Percentiles rank a stretch among this genome's conserved stretches.
Evolutionary conservation across 495 filamentous ascomycete genomes (phyloP).

Genomic region (Neurospora sp.): DNA sequence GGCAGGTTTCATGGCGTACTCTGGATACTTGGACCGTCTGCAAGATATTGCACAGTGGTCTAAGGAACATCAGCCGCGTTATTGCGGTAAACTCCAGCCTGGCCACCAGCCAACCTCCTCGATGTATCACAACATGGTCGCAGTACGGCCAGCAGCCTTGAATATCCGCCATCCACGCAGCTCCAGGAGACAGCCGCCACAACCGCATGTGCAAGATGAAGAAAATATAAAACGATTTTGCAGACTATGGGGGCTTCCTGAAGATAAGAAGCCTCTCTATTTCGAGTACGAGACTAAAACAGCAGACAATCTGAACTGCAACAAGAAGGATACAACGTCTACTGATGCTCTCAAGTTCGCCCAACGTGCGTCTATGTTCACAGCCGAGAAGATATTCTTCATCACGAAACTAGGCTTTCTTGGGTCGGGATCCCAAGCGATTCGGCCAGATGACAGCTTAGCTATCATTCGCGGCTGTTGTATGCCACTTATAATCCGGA

Average conservation of each 20-base stretch:
- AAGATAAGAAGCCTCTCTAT: not conserved
- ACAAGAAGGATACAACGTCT: too few relatives aligned
- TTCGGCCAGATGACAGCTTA: not conserved
- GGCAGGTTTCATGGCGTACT: not conserved
- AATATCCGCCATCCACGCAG: not conserved
- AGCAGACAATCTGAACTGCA: too few relatives aligned
- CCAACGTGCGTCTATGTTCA: not conserved
- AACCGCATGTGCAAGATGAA: not conserved
- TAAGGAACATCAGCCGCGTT: not conserved
- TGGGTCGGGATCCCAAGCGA: not conserved
- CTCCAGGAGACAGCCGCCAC: not conserved
- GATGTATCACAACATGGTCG: too few relatives aligned
- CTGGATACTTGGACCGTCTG: not conserved
- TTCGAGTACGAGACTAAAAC: not conserved
- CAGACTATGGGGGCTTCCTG: not conserved
- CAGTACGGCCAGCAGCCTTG: not conserved
- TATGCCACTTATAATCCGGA: not conserved
- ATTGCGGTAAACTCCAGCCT: too few relatives aligned
- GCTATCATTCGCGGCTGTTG: not conserved
- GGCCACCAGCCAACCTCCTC: too few relatives aligned
- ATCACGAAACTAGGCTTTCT: not conserved
- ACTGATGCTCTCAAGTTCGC: not conserved
- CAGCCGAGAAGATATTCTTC: not conserved
- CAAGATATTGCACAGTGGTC: not conserved
- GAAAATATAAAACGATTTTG: not conserved